Conservation (phyloP, 1,139 yeast genomes). For the Yamadazyma blattariae region DNA sequence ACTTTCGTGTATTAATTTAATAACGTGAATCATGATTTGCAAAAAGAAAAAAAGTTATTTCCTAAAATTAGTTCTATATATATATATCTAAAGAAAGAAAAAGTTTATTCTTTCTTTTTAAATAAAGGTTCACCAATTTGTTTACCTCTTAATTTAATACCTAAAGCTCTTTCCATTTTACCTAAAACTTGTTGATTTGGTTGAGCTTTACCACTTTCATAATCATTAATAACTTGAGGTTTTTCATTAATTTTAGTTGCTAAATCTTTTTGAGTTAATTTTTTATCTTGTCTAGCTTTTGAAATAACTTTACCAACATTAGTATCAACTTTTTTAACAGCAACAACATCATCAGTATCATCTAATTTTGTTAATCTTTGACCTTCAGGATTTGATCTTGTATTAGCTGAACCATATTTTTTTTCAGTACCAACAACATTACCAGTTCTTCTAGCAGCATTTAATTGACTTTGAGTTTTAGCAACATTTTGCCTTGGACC, state of each 20-base stretch:
- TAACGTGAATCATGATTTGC: not conserved
- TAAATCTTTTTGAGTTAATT: constrained; percentile 88
- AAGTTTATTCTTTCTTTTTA: constrained; percentile 50
- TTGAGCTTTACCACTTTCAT: constrained; percentile 94
- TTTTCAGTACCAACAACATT: constrained; percentile 88
- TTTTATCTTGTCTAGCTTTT: constrained; percentile 85
- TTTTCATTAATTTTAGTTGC: constrained; percentile 95
- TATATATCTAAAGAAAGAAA: too few species aligned
- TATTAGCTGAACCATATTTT: constrained; percentile 75
- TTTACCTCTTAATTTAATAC: constrained; percentile 94
- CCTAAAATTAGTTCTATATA: too few species aligned
- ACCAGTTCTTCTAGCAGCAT: constrained; percentile 93
- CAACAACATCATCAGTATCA: constrained; percentile 89
- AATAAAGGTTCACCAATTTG: constrained; percentile 90
- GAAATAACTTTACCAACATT: constrained; percentile 86
- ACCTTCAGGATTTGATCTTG: constrained; percentile 78
- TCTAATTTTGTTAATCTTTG: constrained; percentile 93
- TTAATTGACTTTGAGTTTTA: constrained; percentile 70
- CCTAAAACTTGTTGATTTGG: constrained; percentile 95
- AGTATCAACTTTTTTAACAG: constrained; percentile 83
- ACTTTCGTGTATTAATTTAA: too few species aligned
- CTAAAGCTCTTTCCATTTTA: constrained; percentile 90
- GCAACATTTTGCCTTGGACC: constrained; percentile 90
- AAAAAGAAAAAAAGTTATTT: not conserved
- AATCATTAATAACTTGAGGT: constrained; percentile 92